phyloP scores from a whole-genome alignment of 1,284 basidiomycete genomes.

The Boletellus deceptivus region DNA sequence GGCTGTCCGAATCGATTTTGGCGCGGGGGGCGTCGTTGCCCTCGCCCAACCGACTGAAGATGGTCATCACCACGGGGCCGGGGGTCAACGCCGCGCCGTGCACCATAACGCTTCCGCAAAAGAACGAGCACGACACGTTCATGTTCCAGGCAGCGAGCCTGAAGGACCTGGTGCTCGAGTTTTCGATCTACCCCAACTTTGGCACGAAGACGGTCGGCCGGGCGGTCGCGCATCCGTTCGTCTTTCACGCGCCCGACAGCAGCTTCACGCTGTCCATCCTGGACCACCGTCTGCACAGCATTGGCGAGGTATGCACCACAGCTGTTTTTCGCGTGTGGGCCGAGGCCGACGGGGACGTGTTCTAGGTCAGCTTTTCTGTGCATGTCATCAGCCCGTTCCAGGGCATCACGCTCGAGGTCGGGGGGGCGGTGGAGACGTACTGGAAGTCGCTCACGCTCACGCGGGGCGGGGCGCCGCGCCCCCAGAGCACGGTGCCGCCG shows the following conservation, averaged over 20 bases:
- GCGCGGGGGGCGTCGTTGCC: slow-evolving; percentile 48
- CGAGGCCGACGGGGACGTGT: no score
- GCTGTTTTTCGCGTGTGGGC: no score
- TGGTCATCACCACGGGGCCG: slow-evolving; percentile 84
- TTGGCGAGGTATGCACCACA: slow-evolving; percentile 73
- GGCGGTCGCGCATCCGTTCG: slow-evolving; percentile 81
- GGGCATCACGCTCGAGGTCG: slow-evolving; percentile 93
- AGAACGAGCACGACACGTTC: slow-evolving; percentile 80
- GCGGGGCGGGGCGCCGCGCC: slow-evolving; percentile 34
- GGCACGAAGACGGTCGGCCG: slow-evolving; percentile 98
- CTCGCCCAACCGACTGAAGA: slow-evolving; percentile 82
- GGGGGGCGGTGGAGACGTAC: slow-evolving; percentile 93
- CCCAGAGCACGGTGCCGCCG: slow-evolving; percentile 20
- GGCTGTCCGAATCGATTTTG: slow-evolving; percentile 62
- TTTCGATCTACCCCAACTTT: slow-evolving; percentile 97
- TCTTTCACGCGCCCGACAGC: slow-evolving; percentile 62
- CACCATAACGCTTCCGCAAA: slow-evolving; percentile 83
- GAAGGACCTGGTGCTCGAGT: slow-evolving; percentile 80
- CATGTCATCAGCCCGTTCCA: slow-evolving; percentile 90
- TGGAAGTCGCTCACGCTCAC: slow-evolving; percentile 88
- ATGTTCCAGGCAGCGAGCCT: slow-evolving; percentile 78
- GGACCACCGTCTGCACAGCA: slow-evolving; percentile 90
- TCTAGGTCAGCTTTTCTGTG: slow-evolving; percentile 83
- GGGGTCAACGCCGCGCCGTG: slow-evolving; percentile 85
- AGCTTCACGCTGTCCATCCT: slow-evolving; percentile 71